phyloP scores from a whole-genome alignment of 192 early-diverging fungal species.

The Funneliformis mosseae region DNA sequence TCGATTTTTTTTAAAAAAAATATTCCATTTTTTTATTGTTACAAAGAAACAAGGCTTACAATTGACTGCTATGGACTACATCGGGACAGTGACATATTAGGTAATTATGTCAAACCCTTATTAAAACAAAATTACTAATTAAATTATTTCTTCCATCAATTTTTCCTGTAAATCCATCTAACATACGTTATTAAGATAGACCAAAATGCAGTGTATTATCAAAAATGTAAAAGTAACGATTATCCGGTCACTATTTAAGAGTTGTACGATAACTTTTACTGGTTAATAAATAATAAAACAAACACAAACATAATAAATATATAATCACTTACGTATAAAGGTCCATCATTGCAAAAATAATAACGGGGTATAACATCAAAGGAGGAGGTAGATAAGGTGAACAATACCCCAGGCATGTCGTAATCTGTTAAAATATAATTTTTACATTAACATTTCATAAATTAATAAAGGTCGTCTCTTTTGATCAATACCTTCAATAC shows the following conservation, averaged over 20 bases:
- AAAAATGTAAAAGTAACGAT: not conserved
- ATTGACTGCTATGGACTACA: too few relatives aligned
- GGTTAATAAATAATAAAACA: not conserved
- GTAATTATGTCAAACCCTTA: too few relatives aligned
- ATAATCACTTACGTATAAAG: conserved; percentile 40
- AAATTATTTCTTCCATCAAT: too few relatives aligned
- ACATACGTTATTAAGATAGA: not conserved
- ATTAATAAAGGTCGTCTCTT: not conserved
- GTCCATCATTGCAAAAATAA: conserved; percentile 45
- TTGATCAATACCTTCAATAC: not conserved
- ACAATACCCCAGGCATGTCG: conserved; percentile 42
- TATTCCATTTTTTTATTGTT: too few relatives aligned
- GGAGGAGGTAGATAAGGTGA: conserved; percentile 40
- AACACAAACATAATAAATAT: not conserved
- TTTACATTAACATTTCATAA: not conserved
- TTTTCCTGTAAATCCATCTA: too few relatives aligned
- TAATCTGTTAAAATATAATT: conserved; percentile 34
- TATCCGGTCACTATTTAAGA: not conserved
- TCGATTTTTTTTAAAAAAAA: too few relatives aligned
- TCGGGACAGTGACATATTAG: too few relatives aligned
- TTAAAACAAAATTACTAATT: too few relatives aligned
- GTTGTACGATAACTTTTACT: not conserved
- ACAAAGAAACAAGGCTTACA: too few relatives aligned
- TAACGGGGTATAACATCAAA: conserved; percentile 38
- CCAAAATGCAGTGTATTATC: not conserved